phyloP scores from a whole-genome alignment of 805 yeast genomes.

The Candida ipomoeae region DNA sequence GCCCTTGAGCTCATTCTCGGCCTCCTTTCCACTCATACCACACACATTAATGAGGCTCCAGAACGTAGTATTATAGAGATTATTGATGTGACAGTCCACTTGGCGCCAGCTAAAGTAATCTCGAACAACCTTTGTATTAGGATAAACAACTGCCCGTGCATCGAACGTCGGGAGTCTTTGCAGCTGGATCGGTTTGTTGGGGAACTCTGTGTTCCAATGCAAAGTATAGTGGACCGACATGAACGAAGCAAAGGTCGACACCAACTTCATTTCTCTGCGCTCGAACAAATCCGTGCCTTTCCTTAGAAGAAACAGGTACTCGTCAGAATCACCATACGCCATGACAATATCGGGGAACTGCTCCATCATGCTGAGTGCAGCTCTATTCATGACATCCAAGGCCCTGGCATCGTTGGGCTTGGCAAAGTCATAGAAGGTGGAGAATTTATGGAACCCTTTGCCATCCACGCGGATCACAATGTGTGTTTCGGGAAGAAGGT shows the following conservation, averaged over 20 bases:
- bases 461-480: constrained; percentile 90
- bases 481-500: constrained; percentile 72
- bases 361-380: constrained; percentile 64
- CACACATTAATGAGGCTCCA: constrained; percentile 79
- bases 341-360: constrained; percentile 67
- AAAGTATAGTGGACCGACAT: constrained; percentile 73
- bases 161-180: constrained; percentile 81
- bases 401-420: constrained; percentile 90
- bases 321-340: constrained; percentile 96
- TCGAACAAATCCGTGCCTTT: constrained; percentile 68
- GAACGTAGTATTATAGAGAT: constrained; percentile 86
- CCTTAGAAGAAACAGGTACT: constrained; percentile 76
- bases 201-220: constrained; percentile 62
- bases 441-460: constrained; percentile 85
- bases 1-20: constrained; percentile 73
- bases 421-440: constrained; percentile 63
- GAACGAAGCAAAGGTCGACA: constrained; percentile 75
- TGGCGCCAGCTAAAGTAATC: constrained; percentile 95
- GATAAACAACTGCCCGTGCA: constrained; percentile 85
- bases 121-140: constrained; percentile 52
- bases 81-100: constrained; percentile 94
- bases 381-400: constrained; percentile 69
- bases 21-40: constrained; percentile 68
- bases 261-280: constrained; percentile 75
- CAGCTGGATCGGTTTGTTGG: constrained; percentile 43